A percentile compares a stretch with the other conserved stretches of the same genome.
These are phyloP conservation scores for Fusarium sp. DNA, from an alignment of 2,329 filamentous ascomycete species.

Conservation along the genomic window DNA sequence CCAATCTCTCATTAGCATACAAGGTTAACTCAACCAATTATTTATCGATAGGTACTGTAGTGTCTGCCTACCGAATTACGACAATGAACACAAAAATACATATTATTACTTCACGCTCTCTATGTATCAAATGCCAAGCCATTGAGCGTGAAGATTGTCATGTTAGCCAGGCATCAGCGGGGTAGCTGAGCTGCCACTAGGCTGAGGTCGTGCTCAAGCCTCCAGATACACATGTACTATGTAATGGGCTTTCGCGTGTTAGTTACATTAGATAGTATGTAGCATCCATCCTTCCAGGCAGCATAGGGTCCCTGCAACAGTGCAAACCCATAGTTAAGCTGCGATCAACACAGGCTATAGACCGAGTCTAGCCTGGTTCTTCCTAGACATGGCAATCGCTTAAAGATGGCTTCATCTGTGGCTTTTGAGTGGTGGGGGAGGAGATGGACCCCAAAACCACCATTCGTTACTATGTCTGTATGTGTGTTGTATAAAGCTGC, in stretches of 20 bases:
- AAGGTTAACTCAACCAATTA: not conserved
- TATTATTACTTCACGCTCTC: conserved; percentile 29
- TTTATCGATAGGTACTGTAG: too few relatives aligned
- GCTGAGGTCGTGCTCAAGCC: not conserved
- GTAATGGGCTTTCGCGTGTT: conserved; percentile 42
- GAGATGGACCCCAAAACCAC: not conserved
- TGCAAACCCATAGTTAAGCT: conserved; percentile 9
- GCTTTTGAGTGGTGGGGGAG: not conserved
- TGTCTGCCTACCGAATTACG: too few relatives aligned
- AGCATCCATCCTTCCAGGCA: conserved; percentile 35
- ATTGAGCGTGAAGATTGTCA: conserved; percentile 22
- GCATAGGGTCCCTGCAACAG: conserved; percentile 37
- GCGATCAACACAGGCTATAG: conserved; percentile 21
- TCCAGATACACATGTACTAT: too few relatives aligned
- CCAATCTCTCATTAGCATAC: not conserved
- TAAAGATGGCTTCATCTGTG: conserved; percentile 28
- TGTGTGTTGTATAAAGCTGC: conserved; percentile 38
- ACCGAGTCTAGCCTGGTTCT: conserved; percentile 22
- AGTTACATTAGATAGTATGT: too few relatives aligned
- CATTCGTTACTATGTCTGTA: not conserved
- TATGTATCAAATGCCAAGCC: conserved; percentile 9
- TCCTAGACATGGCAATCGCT: conserved; percentile 10
- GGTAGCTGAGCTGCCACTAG: not conserved
- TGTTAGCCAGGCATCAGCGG: conserved; percentile 40
- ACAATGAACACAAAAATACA: conserved; percentile 2